Percentiles rank a stretch among this genome's conserved stretches.
phyloP scores from a whole-genome alignment of 2,329 filamentous ascomycete species.

The Neonectria hederae region DNA sequence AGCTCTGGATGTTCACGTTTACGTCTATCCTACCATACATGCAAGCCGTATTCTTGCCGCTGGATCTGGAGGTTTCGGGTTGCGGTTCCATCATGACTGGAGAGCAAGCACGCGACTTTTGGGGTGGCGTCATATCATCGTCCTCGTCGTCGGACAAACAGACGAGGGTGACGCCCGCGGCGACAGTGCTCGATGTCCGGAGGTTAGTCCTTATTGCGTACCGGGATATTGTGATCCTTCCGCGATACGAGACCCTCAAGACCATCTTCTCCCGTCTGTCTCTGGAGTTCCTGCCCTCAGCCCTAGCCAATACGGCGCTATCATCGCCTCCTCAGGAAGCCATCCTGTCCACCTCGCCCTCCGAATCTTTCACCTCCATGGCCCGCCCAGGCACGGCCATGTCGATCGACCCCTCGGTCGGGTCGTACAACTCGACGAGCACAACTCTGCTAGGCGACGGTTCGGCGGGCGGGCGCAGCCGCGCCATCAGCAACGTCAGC shows the following conservation, averaged over 20 bases:
- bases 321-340: conserved; percentile 63
- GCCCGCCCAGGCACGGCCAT: conserved; percentile 77
- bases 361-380: conserved; percentile 56
- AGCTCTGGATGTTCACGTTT: conserved; percentile 94
- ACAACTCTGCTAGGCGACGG: conserved; percentile 81
- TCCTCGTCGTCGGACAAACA: conserved; percentile 46
- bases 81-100: conserved; percentile 79
- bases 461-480: conserved; percentile 69
- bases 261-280: conserved; percentile 89
- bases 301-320: conserved; percentile 61
- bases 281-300: conserved; percentile 76
- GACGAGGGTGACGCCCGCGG: conserved; percentile 58
- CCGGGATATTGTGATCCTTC: conserved; percentile 87
- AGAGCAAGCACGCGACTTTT: conserved; percentile 88
- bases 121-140: conserved; percentile 73
- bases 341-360: conserved; percentile 61
- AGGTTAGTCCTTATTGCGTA: conserved; percentile 88
- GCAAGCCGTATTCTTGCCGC: conserved; percentile 91
- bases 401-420: conserved; percentile 77
- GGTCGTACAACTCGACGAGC: conserved; percentile 81
- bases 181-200: conserved; percentile 79
- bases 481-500: conserved; percentile 87
- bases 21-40: conserved; percentile 91
- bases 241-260: conserved; percentile 88
- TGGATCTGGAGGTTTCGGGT: conserved; percentile 93